A percentile compares a stretch with the other conserved stretches of the same genome.
Conservation (phyloP, 2,329 filamentous ascomycete species). For the Paracoccidioides brasiliensis region DNA sequence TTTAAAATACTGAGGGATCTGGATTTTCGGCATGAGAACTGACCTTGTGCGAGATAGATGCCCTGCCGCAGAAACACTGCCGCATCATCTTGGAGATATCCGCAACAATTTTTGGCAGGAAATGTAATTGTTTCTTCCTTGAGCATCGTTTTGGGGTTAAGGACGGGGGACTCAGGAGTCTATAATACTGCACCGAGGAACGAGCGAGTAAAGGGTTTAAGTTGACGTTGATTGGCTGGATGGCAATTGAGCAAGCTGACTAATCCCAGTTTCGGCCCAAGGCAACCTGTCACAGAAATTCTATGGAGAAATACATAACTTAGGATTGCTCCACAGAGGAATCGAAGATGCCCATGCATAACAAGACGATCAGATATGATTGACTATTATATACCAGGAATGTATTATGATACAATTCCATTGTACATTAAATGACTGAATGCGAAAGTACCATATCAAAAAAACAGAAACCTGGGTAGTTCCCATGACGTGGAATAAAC, state of each 20-base stretch:
- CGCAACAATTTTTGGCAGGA: not conserved
- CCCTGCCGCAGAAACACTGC: constrained; percentile 2
- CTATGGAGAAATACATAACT: not conserved
- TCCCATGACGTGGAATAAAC: not conserved
- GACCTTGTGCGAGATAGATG: not conserved
- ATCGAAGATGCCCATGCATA: too few species aligned
- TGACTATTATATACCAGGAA: not conserved
- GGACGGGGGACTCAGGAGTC: too few species aligned
- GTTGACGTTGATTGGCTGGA: constrained; percentile 5
- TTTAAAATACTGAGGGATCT: not conserved
- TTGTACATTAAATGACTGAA: not conserved
- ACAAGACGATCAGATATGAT: too few species aligned
- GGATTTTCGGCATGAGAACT: not conserved
- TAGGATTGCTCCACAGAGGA: too few species aligned
- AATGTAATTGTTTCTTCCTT: not conserved
- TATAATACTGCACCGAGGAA: too few species aligned
- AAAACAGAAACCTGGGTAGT: not conserved
- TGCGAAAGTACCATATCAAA: not conserved
- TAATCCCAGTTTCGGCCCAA: not conserved
- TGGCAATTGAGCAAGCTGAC: not conserved
- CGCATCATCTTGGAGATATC: constrained; percentile 1
- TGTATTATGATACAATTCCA: constrained; percentile 2
- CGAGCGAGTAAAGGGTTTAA: constrained; percentile 2
- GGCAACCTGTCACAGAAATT: not conserved
- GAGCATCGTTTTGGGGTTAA: not conserved